Evolutionary conservation across 768 basidiomycete species (phyloP).

Genomic region (Trametes gibbosa): DNA sequence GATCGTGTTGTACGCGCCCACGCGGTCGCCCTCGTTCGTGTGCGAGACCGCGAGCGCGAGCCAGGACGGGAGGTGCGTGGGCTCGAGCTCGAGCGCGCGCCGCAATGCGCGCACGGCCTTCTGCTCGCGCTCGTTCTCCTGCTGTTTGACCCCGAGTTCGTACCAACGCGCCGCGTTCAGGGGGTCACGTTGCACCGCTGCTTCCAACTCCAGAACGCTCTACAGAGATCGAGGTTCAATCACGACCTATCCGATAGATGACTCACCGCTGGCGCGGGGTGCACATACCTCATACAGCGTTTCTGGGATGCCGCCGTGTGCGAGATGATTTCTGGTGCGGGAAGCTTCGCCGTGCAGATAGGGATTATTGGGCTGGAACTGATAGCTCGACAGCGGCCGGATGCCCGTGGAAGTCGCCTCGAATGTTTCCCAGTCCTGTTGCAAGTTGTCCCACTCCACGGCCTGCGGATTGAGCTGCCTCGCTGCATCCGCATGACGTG

Average conservation of each 20-base stretch:
- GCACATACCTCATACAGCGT: conserved; percentile 39
- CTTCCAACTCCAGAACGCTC: conserved; percentile 89
- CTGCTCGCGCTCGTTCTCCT: conserved; percentile 94
- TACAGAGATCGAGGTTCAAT: conserved; percentile 30
- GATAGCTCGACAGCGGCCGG: conserved; percentile 53
- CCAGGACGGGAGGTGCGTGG: conserved; percentile 75
- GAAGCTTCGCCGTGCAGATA: conserved; percentile 64
- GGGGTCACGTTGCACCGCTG: conserved; percentile 78
- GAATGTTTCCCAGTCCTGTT: conserved; percentile 77
- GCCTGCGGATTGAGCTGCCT: conserved; percentile 19
- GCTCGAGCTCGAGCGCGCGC: conserved; percentile 79
- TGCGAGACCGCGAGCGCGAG: conserved; percentile 88
- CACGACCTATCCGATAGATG: conserved; percentile 14
- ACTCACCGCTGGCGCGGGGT: background rate
- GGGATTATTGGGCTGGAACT: conserved; percentile 77
- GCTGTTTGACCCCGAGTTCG: conserved; percentile 92
- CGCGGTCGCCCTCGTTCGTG: conserved; percentile 83
- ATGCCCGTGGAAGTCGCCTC: conserved; percentile 73
- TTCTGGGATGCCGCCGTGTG: conserved; percentile 30
- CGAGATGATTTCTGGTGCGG: conserved; percentile 45
- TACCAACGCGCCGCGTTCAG: conserved; percentile 78
- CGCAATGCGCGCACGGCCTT: conserved; percentile 85
- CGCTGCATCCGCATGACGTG: conserved; percentile 1
- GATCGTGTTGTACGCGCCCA: conserved; percentile 75
- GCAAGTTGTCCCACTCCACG: conserved; percentile 63